These are phyloP conservation scores for Scleromitrula shiraiana DNA, from an alignment of 2,329 filamentous ascomycete species.

Conservation along the genomic window DNA sequence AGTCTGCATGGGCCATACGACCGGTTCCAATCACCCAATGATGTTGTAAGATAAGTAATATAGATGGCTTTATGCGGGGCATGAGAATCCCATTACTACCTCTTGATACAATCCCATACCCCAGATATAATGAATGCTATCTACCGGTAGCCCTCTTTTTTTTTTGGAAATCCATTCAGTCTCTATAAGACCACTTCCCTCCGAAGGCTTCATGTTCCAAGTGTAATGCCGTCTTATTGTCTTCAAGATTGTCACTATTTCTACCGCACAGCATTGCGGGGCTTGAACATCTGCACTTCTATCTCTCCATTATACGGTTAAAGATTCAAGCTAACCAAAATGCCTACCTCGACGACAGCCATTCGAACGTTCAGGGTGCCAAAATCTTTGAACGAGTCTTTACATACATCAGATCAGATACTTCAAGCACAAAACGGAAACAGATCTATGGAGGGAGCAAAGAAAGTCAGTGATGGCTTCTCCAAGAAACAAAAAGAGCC, in stretches of 20 bases:
- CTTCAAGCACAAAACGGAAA: slow-evolving; percentile 17
- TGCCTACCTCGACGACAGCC: slow-evolving; percentile 54
- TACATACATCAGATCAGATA: slow-evolving; percentile 38
- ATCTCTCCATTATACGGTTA: slow-evolving; percentile 69
- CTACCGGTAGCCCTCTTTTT: slow-evolving; percentile 8
- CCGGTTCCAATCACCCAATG: slow-evolving; percentile 16
- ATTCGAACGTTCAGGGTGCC: slow-evolving; percentile 65
- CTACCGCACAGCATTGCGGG: slow-evolving; percentile 80
- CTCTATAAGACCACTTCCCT: background rate
- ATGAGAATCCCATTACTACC: slow-evolving; percentile 14
- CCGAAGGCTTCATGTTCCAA: slow-evolving; percentile 4
- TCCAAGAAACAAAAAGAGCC: slow-evolving; percentile 40
- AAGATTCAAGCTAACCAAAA: slow-evolving; percentile 41
- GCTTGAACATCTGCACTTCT: slow-evolving; percentile 71
- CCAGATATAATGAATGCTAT: slow-evolving; percentile 23
- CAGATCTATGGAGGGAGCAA: slow-evolving; percentile 42
- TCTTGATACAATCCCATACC: slow-evolving; percentile 5
- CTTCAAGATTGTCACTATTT: slow-evolving; percentile 89
- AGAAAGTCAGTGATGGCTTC: slow-evolving; percentile 42
- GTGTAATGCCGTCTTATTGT: slow-evolving; percentile 67
- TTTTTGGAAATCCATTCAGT: background rate
- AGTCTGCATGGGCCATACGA: slow-evolving; percentile 22
- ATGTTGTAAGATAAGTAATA: background rate
- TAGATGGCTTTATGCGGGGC: slow-evolving; percentile 20
- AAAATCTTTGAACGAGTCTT: slow-evolving; percentile 63